Evolutionary conservation across 2,329 filamentous ascomycete genomes (phyloP).

Genomic region (Monilinia aucupariae): DNA sequence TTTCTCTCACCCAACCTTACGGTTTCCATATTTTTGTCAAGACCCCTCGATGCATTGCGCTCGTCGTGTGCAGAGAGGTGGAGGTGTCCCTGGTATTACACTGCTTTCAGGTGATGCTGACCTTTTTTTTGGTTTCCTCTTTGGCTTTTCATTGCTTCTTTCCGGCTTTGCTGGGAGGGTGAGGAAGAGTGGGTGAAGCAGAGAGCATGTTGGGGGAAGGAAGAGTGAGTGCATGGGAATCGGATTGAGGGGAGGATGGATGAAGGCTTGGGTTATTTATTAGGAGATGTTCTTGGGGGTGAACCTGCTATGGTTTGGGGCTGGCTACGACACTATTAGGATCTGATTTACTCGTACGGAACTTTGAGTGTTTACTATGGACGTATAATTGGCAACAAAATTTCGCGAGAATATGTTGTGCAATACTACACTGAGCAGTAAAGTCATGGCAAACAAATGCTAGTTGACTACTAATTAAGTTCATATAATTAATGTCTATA

Average conservation of each 20-base stretch:
- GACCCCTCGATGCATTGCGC: not conserved
- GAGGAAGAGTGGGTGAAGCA: constrained; percentile 45
- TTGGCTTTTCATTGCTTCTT: constrained; percentile 50
- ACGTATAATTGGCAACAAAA: too few species aligned
- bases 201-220: not conserved
- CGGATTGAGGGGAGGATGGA: not conserved
- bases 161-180: constrained; percentile 46
- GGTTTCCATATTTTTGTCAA: not conserved
- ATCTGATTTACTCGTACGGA: too few species aligned
- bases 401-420: too few species aligned
- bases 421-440: not conserved
- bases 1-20: constrained; percentile 43
- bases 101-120: constrained; percentile 62
- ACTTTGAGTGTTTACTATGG: too few species aligned
- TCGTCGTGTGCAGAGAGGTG: constrained; percentile 42
- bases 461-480: not conserved
- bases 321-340: too few species aligned
- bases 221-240: too few species aligned
- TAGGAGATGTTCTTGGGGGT: too few species aligned
- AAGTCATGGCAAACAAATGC: not conserved
- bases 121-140: too few species aligned
- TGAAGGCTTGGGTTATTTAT: too few species aligned
- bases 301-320: too few species aligned
- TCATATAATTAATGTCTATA: not conserved
- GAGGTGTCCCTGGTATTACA: constrained; percentile 73